Conservation (phyloP, 805 yeast genomes). For the Candida ficus region DNA sequence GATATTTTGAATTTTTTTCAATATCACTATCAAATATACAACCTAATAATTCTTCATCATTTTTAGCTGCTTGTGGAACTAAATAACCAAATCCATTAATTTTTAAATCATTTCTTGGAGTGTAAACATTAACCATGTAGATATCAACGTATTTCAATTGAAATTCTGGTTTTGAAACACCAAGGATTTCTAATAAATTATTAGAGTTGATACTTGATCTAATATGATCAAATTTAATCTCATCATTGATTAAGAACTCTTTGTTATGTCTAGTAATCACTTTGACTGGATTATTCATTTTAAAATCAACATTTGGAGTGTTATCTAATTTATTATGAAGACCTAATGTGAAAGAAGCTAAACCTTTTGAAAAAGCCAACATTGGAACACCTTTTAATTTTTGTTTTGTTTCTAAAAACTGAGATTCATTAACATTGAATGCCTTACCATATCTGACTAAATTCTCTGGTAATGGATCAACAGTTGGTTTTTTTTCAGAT, state of each 20-base stretch:
- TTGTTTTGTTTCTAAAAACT: constrained; percentile 25
- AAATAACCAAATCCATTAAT: constrained; percentile 82
- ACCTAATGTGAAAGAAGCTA: constrained; percentile 46
- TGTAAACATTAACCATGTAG: constrained; percentile 63
- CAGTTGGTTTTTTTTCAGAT: constrained; percentile 5
- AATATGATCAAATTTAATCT: constrained; percentile 43
- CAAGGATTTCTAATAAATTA: constrained; percentile 26
- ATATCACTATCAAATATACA: constrained; percentile 88
- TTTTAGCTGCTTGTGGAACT: constrained; percentile 51
- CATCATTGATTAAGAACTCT: constrained; percentile 5
- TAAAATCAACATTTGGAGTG: constrained; percentile 37
- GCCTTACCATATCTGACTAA: constrained; percentile 34
- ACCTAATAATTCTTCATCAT: constrained; percentile 64
- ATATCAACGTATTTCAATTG: constrained; percentile 34
- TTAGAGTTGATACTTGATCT: constrained; percentile 53
- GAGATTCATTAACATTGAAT: constrained; percentile 39
- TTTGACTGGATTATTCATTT: constrained; percentile 25
- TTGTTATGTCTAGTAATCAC: not conserved
- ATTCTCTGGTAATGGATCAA: constrained; percentile 19
- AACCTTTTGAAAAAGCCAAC: constrained; percentile 52
- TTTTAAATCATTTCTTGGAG: constrained; percentile 40
- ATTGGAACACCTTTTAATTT: constrained; percentile 53
- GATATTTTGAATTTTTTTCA: constrained; percentile 46
- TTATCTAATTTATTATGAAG: constrained; percentile 34
- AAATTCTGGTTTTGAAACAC: constrained; percentile 3